Evolutionary conservation across 108 stramenopile genomes (phyloP).

Genomic region (Schizochytrium sp.): DNA sequence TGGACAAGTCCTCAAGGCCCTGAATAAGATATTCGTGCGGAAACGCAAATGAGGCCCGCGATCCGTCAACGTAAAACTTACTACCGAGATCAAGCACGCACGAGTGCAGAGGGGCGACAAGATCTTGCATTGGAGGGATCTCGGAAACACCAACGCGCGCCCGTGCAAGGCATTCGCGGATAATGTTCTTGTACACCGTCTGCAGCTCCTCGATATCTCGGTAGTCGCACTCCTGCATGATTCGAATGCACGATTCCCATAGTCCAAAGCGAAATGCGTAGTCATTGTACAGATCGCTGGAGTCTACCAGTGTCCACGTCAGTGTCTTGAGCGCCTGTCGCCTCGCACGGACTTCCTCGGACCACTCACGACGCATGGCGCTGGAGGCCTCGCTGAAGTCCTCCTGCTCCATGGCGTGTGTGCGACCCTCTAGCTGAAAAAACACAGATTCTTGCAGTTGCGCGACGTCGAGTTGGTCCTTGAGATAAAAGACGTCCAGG

Average conservation of each 20-base stretch:
- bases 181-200: background rate
- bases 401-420: background rate
- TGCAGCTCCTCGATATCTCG: background rate
- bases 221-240: slow-evolving; percentile 16
- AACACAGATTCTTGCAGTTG: background rate
- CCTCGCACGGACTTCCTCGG: background rate
- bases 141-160: background rate
- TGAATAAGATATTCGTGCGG: background rate
- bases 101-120: background rate
- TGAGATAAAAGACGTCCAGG: background rate
- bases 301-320: background rate
- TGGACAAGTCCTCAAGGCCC: background rate
- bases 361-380: background rate
- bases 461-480: background rate
- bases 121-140: background rate
- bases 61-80: background rate
- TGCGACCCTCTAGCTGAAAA: background rate
- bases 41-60: background rate
- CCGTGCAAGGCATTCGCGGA: background rate
- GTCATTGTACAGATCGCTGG: slow-evolving; percentile 8
- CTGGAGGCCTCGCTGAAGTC: background rate
- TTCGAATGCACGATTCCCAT: background rate
- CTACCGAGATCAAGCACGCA: background rate
- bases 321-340: background rate
- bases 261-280: background rate